phyloP scores from a whole-genome alignment of 257 asterid genomes.

The Oldenlandia corymbosa region DNA sequence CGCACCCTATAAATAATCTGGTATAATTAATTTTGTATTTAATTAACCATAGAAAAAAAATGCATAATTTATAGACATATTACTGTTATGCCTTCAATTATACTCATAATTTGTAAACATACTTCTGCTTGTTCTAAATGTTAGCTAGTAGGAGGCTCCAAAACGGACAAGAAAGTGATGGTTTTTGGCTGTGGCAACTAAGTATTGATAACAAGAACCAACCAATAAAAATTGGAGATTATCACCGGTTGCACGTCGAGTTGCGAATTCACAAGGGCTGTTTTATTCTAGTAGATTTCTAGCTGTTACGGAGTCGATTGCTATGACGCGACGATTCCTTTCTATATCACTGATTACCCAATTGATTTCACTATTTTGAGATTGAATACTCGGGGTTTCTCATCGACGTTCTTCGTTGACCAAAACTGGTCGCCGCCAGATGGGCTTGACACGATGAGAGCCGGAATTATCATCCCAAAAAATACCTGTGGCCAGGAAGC shows the following conservation, averaged over 20 bases:
- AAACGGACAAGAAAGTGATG: conserved; percentile 11
- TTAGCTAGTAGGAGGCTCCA: no score
- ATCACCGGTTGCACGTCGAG: conserved; percentile 18
- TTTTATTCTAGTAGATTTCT: no score
- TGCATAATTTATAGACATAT: no score
- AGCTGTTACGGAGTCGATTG: no score
- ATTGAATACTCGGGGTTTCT: neutral
- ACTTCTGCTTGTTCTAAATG: no score
- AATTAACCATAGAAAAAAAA: no score
- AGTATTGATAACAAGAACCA: neutral
- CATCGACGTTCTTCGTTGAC: conserved; percentile 17
- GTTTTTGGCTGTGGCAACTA: conserved; percentile 23
- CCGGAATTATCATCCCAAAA: neutral
- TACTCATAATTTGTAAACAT: no score
- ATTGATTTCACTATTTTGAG: conserved; percentile 12
- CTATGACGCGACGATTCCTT: conserved; percentile 16
- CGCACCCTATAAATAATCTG: no score
- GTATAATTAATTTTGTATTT: no score
- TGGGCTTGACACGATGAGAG: neutral
- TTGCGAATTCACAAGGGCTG: no score
- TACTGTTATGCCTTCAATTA: no score
- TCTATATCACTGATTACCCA: conserved; percentile 6
- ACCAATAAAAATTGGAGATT: neutral
- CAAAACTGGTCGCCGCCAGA: conserved; percentile 17
- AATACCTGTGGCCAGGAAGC: neutral